Base-by-base conservation (phyloP, 352 stramenopile species). In the Globisporangium polare region DNA sequence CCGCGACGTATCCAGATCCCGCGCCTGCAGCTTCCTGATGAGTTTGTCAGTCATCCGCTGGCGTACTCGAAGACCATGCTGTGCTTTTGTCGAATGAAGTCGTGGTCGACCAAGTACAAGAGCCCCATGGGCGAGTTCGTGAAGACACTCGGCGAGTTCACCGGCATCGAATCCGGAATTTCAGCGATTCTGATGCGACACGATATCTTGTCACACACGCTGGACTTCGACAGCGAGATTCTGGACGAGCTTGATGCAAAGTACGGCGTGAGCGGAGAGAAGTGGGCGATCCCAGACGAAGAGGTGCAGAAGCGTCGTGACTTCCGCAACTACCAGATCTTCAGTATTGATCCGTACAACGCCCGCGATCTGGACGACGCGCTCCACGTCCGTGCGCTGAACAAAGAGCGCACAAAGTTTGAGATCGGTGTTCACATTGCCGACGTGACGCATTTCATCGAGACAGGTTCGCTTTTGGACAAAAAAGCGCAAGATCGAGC, bases 351-450 rank as follows among this genome's bases (percentile, higher is more conserved):
- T 77, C 97, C 97, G 20, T 96, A 95, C 49, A 98, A 95, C 12
- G 95, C 96, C 3, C 94, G 92, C 24, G 97, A 99, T 86, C 75
- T 99, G 45, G 96, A 99, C 61, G 97, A 99, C 72, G 96, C 96
- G 24, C 70, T 99, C 47, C 93, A 98, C 66, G 92, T 99, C 60
- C 80, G 77, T 22, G 71, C 74, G 9, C 63, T 97, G 2, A 63
- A 90, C 26, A 70, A 79, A 10, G 72, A 67, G 20, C 72, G 74
- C 7, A 85, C 79, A 26, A 83, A 73, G 43, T 94, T 93, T 62
- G 86, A 96, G 53, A 76, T 99, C 7, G 96, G 96, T 27, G 96
- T 99, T 13, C 97, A 99, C 69, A 99, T 99, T 77, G 97, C 97
- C 1, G 97, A 99, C 68, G 97, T 99, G 29, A 98, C 93, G 27